These are phyloP conservation scores for Dendryphion nanum DNA, from an alignment of 2,329 filamentous ascomycete genomes.

Conservation along the genomic window DNA sequence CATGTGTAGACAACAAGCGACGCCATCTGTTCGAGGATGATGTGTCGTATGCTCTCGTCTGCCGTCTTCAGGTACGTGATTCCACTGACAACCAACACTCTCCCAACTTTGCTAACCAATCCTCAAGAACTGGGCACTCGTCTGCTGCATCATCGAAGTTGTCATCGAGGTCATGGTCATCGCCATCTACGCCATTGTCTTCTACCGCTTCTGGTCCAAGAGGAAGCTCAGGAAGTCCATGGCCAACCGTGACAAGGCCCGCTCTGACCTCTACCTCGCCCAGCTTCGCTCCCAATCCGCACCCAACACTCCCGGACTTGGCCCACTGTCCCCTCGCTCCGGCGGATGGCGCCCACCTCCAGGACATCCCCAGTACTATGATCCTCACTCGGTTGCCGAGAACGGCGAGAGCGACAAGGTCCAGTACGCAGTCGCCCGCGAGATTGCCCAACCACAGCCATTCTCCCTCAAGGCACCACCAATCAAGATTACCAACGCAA, in stretches of 20 bases:
- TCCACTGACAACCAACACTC: constrained; percentile 2
- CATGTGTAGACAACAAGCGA: constrained; percentile 87
- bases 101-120: constrained; percentile 11
- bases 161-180: constrained; percentile 91
- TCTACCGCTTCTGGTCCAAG: constrained; percentile 98
- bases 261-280: constrained; percentile 89
- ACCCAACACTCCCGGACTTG: constrained; percentile 88
- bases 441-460: constrained; percentile 51
- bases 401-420: constrained; percentile 47
- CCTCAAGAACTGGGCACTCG: constrained; percentile 93
- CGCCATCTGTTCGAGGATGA: constrained; percentile 73
- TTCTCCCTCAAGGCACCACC: constrained; percentile 90
- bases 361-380: constrained; percentile 42
- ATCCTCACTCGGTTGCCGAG: constrained; percentile 51
- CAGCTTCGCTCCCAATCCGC: constrained; percentile 71
- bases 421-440: constrained; percentile 42
- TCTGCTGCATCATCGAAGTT: constrained; percentile 97
- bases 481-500: constrained; percentile 71
- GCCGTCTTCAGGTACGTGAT: constrained; percentile 71
- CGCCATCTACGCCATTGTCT: constrained; percentile 87
- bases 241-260: constrained; percentile 90
- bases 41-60: constrained; percentile 86
- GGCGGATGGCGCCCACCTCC: constrained; percentile 49
- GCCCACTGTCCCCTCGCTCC: constrained; percentile 62
- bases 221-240: constrained; percentile 94